A percentile compares a stretch with the other conserved stretches of the same genome.
phyloP scores from a whole-genome alignment of 768 basidiomycete species.

The Boletus reticuloceps region DNA sequence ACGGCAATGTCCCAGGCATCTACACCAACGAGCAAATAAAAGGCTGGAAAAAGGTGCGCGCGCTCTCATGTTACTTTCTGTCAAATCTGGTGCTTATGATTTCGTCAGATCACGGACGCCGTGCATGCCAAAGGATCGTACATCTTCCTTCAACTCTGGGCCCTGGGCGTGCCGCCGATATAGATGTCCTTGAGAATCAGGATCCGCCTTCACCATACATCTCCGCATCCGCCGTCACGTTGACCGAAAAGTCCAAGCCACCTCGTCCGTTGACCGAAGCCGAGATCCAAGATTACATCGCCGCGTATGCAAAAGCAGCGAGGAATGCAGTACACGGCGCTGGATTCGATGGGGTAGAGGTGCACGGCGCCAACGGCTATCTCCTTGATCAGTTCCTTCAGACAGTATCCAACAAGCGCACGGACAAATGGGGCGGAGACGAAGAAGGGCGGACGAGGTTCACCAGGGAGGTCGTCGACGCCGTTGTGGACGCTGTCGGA shows the following conservation, averaged over 20 bases:
- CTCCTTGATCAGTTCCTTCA: background rate
- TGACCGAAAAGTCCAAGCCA: background rate
- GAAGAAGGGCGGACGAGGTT: background rate
- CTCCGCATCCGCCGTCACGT: conserved; percentile 30
- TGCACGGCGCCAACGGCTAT: background rate
- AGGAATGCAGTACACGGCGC: too few relatives aligned
- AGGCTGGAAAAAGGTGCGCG: background rate
- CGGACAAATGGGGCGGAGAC: background rate
- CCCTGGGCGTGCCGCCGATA: background rate
- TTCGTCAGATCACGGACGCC: background rate
- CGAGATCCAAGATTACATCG: background rate
- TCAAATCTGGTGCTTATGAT: background rate
- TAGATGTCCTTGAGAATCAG: conserved; percentile 2
- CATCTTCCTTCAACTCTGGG: too few relatives aligned
- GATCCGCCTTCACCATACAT: conserved; percentile 33
- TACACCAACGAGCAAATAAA: too few relatives aligned
- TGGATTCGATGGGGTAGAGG: too few relatives aligned
- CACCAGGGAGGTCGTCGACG: background rate
- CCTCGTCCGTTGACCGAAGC: background rate
- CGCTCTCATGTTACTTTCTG: background rate
- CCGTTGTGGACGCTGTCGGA: background rate
- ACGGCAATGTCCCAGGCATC: too few relatives aligned
- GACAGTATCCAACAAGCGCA: background rate
- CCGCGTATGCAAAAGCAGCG: background rate
- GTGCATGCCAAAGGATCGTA: conserved; percentile 6